phyloP scores from a whole-genome alignment of 2,329 filamentous ascomycete species.

The Neonectria punicea region DNA sequence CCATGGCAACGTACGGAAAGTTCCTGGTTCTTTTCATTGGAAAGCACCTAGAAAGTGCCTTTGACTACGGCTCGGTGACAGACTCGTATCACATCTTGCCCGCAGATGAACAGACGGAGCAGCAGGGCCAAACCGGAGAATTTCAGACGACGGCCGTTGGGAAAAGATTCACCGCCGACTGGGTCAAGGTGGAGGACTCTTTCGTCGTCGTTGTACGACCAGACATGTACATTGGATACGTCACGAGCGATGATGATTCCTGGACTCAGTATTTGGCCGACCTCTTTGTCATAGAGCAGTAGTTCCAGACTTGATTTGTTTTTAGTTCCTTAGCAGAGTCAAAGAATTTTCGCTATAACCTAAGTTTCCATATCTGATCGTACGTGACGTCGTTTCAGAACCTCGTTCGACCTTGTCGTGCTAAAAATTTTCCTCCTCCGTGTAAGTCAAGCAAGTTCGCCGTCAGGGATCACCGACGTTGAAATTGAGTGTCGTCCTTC shows the following conservation, averaged over 20 bases:
- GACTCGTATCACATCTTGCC: constrained; percentile 21
- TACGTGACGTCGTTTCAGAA: not conserved
- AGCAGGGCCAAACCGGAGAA: constrained; percentile 1
- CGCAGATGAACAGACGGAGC: not conserved
- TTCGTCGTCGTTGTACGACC: constrained; percentile 49
- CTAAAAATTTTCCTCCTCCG: not conserved
- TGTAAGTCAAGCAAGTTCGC: not conserved
- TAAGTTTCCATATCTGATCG: not conserved
- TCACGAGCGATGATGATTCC: constrained; percentile 40
- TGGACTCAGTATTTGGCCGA: constrained; percentile 44
- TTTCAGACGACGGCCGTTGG: not conserved
- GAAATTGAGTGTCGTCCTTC: constrained; percentile 16
- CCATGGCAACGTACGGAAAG: constrained; percentile 46
- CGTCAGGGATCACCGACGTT: not conserved
- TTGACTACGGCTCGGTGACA: constrained; percentile 23
- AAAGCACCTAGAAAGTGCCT: constrained; percentile 4
- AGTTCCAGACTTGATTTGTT: not conserved
- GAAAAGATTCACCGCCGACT: constrained; percentile 45
- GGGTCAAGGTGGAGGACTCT: constrained; percentile 32
- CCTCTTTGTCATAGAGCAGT: constrained; percentile 18
- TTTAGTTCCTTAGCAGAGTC: not conserved
- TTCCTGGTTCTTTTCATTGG: constrained; percentile 43
- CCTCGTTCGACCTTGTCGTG: not conserved
- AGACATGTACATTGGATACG: constrained; percentile 54
- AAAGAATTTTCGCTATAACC: not conserved